Evolutionary conservation across 306 rosid species (phyloP), one percentile per base, ranked within the genome.

Genomic region (Castanea sativa): DNA sequence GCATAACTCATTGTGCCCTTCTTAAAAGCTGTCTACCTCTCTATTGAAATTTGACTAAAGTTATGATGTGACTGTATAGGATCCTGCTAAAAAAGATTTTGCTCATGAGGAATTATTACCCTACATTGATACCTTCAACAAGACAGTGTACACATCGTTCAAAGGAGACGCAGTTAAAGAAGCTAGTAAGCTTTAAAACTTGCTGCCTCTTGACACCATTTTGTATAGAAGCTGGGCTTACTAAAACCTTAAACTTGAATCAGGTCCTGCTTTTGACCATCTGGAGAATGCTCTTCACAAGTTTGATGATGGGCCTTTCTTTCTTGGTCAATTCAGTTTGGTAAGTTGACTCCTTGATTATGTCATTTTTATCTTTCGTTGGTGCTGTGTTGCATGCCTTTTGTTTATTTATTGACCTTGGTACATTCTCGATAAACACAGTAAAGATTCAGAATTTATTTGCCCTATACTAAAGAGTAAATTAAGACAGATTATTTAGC

Each of bases 81-180:
- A 88, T 77, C 85, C 87, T 76, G 92, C 75, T 5, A 86, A 86
- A 83, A 83, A 43, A 55, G 78, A 87, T 78, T 86, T 73, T 55
- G 87, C 87, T 29, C 45, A 41, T 8, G 89, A 86, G 79, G 85
- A 83, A 81, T 87, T 92, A 82, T 11, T 90, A 75, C 69, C 90
- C 73, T 80, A 86, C 76, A 23, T 32, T 25, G 89, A 84, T 51
- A 88, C 90, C 19, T 86, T 41, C 52, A 72, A 11, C 60, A 73
- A 6, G 41, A 88, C 80, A 0, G 30, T 86, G 29, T 77, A 4
- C 30, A 0, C 55, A 63, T 83, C 94, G 41, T 74, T 91, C 35
- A 88, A 83, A 76, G 86, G 79, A 43, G 87, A 87, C 57, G 29
- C 88, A 29, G 60, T 49, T 0, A 84, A 86, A 59, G 80, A 83